phyloP scores from a whole-genome alignment of 2,329 filamentous ascomycete species.

The Zymoseptoria pseudotritici region DNA sequence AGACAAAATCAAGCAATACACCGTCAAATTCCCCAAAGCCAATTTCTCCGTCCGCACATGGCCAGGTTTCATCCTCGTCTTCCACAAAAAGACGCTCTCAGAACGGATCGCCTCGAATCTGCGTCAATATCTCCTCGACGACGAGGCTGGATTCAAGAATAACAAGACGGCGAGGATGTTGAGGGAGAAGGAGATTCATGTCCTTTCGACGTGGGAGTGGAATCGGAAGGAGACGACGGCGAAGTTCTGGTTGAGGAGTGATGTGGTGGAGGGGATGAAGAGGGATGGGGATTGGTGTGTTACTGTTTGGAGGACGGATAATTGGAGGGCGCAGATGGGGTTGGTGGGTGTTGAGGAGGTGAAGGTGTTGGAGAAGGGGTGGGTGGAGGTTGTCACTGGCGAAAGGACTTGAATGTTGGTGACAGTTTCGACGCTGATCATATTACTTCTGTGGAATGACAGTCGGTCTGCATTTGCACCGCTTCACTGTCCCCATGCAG shows the following conservation, averaged over 20 bases:
- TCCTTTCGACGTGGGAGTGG: slow-evolving; percentile 11
- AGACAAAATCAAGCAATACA: slow-evolving; percentile 7
- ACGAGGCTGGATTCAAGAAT: slow-evolving; percentile 4
- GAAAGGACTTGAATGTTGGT: too few relatives aligned
- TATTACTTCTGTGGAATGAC: too few relatives aligned
- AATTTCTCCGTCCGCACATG: not conserved
- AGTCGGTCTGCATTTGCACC: too few relatives aligned
- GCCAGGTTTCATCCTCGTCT: slow-evolving; percentile 6
- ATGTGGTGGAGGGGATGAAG: slow-evolving; percentile 4
- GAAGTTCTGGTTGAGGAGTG: slow-evolving; percentile 13
- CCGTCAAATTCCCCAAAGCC: slow-evolving; percentile 1
- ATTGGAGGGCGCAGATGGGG: slow-evolving; percentile 3
- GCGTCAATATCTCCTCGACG: slow-evolving; percentile 5
- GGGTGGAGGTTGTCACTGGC: not conserved
- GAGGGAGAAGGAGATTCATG: slow-evolving; percentile 7
- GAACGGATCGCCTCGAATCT: not conserved
- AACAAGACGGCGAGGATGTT: not conserved
- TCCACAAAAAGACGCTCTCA: not conserved
- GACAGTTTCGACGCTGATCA: too few relatives aligned
- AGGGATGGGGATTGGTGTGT: slow-evolving; percentile 1
- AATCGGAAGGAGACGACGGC: slow-evolving; percentile 1
- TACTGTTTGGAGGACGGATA: slow-evolving; percentile 10
- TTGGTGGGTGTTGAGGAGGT: not conserved
- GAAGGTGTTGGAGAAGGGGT: not conserved
- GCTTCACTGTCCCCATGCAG: too few relatives aligned